These are phyloP conservation scores for Geotrichum bryndzae DNA, from an alignment of 1,139 yeast genomes.

Conservation along the genomic window DNA sequence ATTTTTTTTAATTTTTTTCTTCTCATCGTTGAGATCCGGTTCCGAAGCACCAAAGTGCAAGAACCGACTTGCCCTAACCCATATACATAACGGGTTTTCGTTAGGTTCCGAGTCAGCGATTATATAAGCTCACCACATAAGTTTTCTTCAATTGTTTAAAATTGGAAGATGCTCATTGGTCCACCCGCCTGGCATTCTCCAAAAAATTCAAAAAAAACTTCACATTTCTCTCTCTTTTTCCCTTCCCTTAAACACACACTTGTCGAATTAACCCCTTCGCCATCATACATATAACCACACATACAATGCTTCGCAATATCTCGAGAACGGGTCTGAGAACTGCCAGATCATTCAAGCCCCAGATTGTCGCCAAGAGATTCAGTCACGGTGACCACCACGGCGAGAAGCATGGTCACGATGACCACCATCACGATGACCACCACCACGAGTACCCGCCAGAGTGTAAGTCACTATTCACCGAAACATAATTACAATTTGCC, in stretches of 20 bases:
- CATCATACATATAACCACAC: background rate
- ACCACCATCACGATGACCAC: constrained; percentile 6
- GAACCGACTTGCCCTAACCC: background rate
- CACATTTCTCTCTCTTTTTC: background rate
- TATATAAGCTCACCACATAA: background rate
- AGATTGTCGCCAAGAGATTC: constrained; percentile 7
- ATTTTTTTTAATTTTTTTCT: background rate
- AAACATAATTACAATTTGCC: background rate
- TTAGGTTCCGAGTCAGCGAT: background rate
- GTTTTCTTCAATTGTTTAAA: background rate
- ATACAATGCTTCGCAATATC: constrained; percentile 7
- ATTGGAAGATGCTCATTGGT: constrained; percentile 6
- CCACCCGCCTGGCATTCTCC: background rate
- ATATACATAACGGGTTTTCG: background rate
- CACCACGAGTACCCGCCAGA: constrained; percentile 16
- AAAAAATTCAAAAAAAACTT: background rate
- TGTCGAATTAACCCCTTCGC: background rate
- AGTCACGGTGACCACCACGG: constrained; percentile 10
- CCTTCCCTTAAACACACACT: background rate
- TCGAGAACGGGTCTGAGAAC: constrained; percentile 1
- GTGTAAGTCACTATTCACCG: constrained; percentile 1
- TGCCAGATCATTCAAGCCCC: constrained; percentile 2
- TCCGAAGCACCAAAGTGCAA: background rate
- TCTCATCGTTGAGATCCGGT: background rate
- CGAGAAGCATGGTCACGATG: constrained; percentile 3